These are phyloP conservation scores for Naganishia antarctica DNA, from an alignment of 768 basidiomycete genomes.

Conservation along the genomic window DNA sequence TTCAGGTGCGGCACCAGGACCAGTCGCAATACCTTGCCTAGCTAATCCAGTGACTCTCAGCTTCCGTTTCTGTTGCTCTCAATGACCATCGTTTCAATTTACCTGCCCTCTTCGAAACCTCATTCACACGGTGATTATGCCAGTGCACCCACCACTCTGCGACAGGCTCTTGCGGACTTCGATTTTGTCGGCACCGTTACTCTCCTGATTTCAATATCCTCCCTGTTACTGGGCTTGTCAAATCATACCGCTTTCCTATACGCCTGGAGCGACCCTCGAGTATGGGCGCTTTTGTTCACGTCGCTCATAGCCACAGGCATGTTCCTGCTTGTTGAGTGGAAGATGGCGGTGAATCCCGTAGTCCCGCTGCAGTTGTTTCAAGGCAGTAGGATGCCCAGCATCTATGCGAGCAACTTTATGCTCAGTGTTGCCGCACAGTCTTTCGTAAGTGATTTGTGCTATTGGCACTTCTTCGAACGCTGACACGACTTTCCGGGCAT, in stretches of 20 bases:
- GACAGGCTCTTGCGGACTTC: constrained; percentile 37
- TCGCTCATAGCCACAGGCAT: constrained; percentile 22
- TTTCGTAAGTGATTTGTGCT: constrained; percentile 37
- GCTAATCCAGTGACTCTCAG: constrained; percentile 23
- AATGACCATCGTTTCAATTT: constrained; percentile 34
- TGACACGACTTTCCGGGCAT: too few species aligned
- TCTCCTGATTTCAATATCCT: constrained; percentile 37
- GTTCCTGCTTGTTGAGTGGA: constrained; percentile 37
- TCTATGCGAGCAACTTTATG: constrained; percentile 43
- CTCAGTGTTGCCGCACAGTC: constrained; percentile 39
- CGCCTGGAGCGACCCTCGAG: constrained; percentile 42
- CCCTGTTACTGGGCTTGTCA: constrained; percentile 44
- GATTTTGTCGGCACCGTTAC: constrained; percentile 43
- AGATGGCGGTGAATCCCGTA: constrained; percentile 37
- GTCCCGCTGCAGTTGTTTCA: constrained; percentile 40
- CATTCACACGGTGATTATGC: not conserved
- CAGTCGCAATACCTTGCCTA: not conserved
- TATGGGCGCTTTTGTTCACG: constrained; percentile 41
- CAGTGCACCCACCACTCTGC: constrained; percentile 32
- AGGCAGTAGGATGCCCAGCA: constrained; percentile 36
- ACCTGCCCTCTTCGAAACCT: constrained; percentile 36
- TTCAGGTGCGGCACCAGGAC: constrained; percentile 35
- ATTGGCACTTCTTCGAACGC: too few species aligned
- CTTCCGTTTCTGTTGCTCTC: constrained; percentile 42
- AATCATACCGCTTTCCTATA: constrained; percentile 47